Conservation (phyloP, 768 basidiomycete species). For the Mycena filopes region DNA sequence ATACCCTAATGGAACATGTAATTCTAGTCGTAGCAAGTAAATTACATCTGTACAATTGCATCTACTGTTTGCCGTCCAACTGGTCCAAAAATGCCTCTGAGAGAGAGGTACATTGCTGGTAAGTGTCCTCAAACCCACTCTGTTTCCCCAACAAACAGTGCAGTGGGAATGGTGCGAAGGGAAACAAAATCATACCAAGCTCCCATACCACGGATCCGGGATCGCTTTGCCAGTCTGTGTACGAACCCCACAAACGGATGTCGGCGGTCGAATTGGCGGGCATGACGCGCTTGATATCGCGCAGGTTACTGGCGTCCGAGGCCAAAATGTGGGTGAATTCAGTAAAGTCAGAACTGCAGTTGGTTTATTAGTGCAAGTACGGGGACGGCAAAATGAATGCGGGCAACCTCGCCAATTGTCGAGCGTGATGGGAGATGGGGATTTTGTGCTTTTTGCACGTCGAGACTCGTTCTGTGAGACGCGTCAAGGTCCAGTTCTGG, state of each 20-base stretch:
- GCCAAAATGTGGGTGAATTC: slow-evolving; percentile 88
- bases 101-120: slow-evolving; percentile 76
- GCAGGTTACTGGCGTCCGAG: slow-evolving; percentile 82
- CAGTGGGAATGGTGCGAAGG: slow-evolving; percentile 2
- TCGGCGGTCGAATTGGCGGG: slow-evolving; percentile 66
- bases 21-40: slow-evolving; percentile 7
- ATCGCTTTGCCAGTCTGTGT: slow-evolving; percentile 77
- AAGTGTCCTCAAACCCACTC: slow-evolving; percentile 82
- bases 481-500: neutral
- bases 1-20: slow-evolving; percentile 8
- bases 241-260: slow-evolving; percentile 85
- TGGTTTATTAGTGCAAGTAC: neutral
- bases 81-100: slow-evolving; percentile 85
- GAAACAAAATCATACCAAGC: slow-evolving; percentile 55
- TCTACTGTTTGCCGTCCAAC: slow-evolving; percentile 41
- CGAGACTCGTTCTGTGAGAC: slow-evolving; percentile 64
- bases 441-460: slow-evolving; percentile 82
- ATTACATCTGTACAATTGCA: neutral
- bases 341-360: slow-evolving; percentile 69
- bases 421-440: slow-evolving; percentile 74
- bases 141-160: slow-evolving; percentile 37
- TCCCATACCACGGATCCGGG: slow-evolving; percentile 88
- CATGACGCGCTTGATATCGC: slow-evolving; percentile 63
- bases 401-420: slow-evolving; percentile 57
- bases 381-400: neutral